Evolutionary conservation across 768 basidiomycete genomes (phyloP), one percentile per base, ranked within the genome.

Genomic region (Lactarius indigo): DNA sequence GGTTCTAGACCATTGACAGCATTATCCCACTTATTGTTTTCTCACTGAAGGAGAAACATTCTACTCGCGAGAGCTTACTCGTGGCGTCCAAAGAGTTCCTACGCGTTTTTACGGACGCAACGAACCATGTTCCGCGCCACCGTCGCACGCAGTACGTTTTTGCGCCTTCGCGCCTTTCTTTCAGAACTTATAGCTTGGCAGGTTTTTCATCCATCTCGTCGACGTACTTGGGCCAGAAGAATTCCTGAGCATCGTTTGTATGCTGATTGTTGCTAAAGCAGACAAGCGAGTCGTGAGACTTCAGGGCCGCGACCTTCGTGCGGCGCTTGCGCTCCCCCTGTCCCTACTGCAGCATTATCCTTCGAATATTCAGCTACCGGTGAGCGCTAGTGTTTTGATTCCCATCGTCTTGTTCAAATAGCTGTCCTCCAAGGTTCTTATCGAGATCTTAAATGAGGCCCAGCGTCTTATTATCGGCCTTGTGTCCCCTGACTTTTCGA

Each of bases 21-120:
- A 94, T 98, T 65, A 90, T 99, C 7, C 96, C 97, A 2, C 91
- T 96, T 35, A 92, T 98, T 87, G 89, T 88, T 10, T 82, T 87
- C 6, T 92, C 93, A 0, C 79, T 96, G 67, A 89, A 86, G 74
- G 76, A 81, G 31, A 79, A 83, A 18, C 81, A 90, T 63, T 68
- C 81, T 1, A 76, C 79, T 9, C 79, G 82, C 4, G 78, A 90
- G 57, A 83, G 87, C 12, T 78, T 96, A 28, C 87, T 87, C 66
- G 80, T 87, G 41, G 87, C 82, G 6, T 86, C 92, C 1, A 84
- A 86, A 70, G 90, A 94, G 26, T 93, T 98, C 75, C 76, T 99
- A 18, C 87, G 86, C 15, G 88, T 97, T 55, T 98, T 99, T 78
- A 93, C 94, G 0, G 96, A 97, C 75, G 96, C 97, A 13, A 86